These are phyloP conservation scores for Sporothrix pseudoabietina DNA, from an alignment of 2,329 filamentous ascomycete genomes.

Conservation along the genomic window DNA sequence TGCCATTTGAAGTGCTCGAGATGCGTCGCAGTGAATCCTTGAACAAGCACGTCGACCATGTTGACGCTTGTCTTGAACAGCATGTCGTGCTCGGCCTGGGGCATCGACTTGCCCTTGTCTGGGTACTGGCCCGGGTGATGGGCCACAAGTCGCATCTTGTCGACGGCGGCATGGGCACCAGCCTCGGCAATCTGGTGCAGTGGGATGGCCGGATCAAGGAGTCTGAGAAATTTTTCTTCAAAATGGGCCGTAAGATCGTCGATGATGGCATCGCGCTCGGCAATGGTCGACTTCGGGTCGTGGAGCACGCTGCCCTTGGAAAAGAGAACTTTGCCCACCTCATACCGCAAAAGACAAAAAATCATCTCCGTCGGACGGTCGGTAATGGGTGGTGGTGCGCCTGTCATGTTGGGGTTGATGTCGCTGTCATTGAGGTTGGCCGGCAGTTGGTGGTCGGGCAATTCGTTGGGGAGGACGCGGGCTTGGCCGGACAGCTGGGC, in stretches of 20 bases:
- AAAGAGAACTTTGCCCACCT: constrained; percentile 47
- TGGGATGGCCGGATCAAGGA: constrained; percentile 41
- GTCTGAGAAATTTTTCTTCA: constrained; percentile 40
- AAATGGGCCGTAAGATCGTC: constrained; percentile 37
- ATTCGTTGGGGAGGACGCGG: background rate
- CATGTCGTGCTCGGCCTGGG: constrained; percentile 35
- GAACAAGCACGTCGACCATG: constrained; percentile 35
- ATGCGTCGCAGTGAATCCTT: constrained; percentile 29
- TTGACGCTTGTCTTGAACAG: constrained; percentile 35
- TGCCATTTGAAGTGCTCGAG: constrained; percentile 36
- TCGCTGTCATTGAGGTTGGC: constrained; percentile 57
- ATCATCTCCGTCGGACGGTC: constrained; percentile 56
- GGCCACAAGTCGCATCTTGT: constrained; percentile 37
- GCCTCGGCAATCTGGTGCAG: constrained; percentile 39
- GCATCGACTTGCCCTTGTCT: constrained; percentile 34
- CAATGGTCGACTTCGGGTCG: constrained; percentile 37
- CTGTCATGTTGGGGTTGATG: constrained; percentile 48
- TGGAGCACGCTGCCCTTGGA: constrained; percentile 36
- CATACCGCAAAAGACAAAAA: constrained; percentile 48
- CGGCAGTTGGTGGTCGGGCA: constrained; percentile 24
- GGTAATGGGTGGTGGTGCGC: constrained; percentile 48
- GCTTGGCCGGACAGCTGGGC: constrained; percentile 31
- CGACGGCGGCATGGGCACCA: constrained; percentile 34
- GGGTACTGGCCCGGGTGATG: constrained; percentile 37
- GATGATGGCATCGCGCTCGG: constrained; percentile 39